Conservation (phyloP, 257 asterid genomes). For the Solanum arcanum region DNA sequence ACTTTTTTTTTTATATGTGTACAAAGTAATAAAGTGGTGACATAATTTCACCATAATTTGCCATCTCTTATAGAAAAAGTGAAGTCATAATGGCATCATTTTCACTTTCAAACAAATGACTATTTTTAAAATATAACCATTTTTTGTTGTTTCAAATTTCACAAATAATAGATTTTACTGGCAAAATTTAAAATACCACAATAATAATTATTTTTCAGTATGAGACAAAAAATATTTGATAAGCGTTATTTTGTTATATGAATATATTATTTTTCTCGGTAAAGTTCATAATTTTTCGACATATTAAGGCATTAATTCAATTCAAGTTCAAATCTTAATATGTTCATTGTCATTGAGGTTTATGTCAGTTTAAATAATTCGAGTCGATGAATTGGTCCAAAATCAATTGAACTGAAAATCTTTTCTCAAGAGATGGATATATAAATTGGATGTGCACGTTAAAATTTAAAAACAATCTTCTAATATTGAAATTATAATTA, state of each 20-base stretch:
- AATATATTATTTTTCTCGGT: slow-evolving; percentile 66
- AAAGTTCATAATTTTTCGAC: neutral
- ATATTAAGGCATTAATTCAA: neutral
- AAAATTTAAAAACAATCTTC: neutral
- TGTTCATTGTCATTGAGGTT: no score
- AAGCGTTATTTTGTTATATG: neutral
- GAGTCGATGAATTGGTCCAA: no score
- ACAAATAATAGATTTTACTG: neutral
- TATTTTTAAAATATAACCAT: neutral
- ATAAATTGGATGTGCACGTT: neutral
- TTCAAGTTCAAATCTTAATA: neutral
- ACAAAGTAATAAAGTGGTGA: neutral
- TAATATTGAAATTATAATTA: neutral
- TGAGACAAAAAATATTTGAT: neutral
- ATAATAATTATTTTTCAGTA: neutral
- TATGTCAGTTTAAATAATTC: neutral
- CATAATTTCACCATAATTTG: slow-evolving; percentile 9
- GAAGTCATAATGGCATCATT: slow-evolving; percentile 65
- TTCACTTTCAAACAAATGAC: slow-evolving; percentile 54
- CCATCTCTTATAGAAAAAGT: slow-evolving; percentile 76
- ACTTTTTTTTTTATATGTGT: neutral
- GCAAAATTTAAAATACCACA: neutral
- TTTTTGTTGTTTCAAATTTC: neutral
- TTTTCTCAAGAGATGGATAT: no score
- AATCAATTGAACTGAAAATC: no score